These are phyloP conservation scores for Talaromyces nanjingensis DNA, from an alignment of 495 filamentous ascomycete species.

Conservation along the genomic window DNA sequence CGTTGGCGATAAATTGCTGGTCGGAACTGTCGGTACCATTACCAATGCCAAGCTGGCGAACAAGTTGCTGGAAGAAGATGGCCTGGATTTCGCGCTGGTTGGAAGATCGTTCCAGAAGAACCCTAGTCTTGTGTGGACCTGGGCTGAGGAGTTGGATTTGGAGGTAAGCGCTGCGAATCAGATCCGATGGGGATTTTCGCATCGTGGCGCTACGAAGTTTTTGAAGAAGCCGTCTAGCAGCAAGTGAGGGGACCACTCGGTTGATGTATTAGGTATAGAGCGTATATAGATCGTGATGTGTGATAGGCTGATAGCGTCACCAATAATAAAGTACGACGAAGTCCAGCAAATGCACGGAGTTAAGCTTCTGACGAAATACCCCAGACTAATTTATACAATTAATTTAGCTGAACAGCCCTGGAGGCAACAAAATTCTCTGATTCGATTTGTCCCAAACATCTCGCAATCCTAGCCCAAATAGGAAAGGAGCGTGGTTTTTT, in stretches of 20 bases:
- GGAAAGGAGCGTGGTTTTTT: not conserved
- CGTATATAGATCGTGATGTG: not conserved
- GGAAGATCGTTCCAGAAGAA: slow-evolving; percentile 55
- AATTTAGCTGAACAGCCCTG: not conserved
- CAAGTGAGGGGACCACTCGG: not conserved
- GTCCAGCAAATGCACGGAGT: not conserved
- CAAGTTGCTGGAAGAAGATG: slow-evolving; percentile 36
- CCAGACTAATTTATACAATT: not conserved
- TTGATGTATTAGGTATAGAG: not conserved
- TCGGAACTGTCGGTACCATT: slow-evolving; percentile 47
- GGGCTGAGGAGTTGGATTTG: slow-evolving; percentile 55
- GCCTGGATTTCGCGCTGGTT: slow-evolving; percentile 40
- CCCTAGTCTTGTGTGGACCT: slow-evolving; percentile 55
- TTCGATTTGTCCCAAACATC: not conserved
- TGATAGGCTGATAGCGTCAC: not conserved
- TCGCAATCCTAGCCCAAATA: not conserved
- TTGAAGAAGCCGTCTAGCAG: not conserved
- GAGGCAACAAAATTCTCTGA: not conserved
- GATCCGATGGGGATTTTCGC: slow-evolving; percentile 47
- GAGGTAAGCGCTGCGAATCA: slow-evolving; percentile 55
- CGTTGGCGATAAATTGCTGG: slow-evolving; percentile 35
- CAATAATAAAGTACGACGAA: not conserved
- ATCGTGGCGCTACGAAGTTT: slow-evolving; percentile 7
- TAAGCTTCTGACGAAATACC: not conserved
- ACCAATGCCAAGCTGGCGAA: slow-evolving; percentile 36